Conservation (phyloP, 2,329 filamentous ascomycete genomes). For the Trichoderma sp. region DNA sequence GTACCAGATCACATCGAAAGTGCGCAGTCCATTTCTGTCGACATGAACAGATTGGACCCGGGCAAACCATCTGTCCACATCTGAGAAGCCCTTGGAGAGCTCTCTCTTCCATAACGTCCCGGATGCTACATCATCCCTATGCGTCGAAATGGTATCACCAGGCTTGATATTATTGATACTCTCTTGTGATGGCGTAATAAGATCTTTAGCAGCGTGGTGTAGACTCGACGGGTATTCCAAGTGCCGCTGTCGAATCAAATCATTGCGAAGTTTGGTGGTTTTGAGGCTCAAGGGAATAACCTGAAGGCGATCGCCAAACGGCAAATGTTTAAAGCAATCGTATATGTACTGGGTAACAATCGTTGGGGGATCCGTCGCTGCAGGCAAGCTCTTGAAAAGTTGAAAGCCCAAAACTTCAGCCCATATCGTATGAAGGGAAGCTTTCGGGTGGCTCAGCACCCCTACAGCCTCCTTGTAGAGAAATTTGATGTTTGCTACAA, state of each 20-base stretch:
- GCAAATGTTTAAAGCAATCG: conserved; percentile 65
- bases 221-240: conserved; percentile 37
- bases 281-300: conserved; percentile 37
- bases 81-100: conserved; percentile 46
- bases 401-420: conserved; percentile 50
- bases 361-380: conserved; percentile 47
- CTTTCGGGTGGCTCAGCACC: conserved; percentile 44
- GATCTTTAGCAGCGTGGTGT: conserved; percentile 33
- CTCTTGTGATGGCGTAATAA: conserved; percentile 34
- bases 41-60: conserved; percentile 64
- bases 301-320: conserved; percentile 59
- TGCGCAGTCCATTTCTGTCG: conserved; percentile 41
- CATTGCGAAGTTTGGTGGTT: conserved; percentile 37
- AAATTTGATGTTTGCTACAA: conserved; percentile 65
- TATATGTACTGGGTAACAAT: conserved; percentile 72
- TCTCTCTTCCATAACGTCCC: conserved; percentile 61
- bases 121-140: conserved; percentile 50
- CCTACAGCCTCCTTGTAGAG: conserved; percentile 67
- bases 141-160: conserved; percentile 56
- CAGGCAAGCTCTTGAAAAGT: conserved; percentile 37
- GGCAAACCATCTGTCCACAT: conserved; percentile 67
- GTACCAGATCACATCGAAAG: conserved; percentile 72
- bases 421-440: conserved; percentile 55
- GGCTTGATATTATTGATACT: conserved; percentile 43
- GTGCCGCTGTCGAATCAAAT: conserved; percentile 37